These are phyloP conservation scores for Boletus huronensis DNA, from an alignment of 768 basidiomycete species.

Conservation along the genomic window DNA sequence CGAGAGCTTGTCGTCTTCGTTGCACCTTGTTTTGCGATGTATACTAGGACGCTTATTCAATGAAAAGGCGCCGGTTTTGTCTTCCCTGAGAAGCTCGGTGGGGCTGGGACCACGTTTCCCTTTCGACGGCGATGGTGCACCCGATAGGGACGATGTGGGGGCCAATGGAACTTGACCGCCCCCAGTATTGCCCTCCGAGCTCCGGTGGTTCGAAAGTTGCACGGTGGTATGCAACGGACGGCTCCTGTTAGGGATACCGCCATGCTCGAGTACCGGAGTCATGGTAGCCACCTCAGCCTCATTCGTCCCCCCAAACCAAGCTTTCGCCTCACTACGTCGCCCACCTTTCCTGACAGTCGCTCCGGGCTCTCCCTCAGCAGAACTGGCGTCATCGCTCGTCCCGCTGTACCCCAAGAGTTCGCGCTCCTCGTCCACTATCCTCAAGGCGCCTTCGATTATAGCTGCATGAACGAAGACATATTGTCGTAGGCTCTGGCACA, in stretches of 20 bases:
- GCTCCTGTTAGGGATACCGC: not conserved
- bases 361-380: constrained; percentile 10
- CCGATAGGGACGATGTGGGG: constrained; percentile 14
- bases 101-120: constrained; percentile 71
- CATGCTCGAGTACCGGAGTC: not conserved
- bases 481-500: constrained; percentile 92
- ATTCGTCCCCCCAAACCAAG: constrained; percentile 1
- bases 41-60: constrained; percentile 67
- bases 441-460: constrained; percentile 75
- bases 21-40: constrained; percentile 39
- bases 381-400: constrained; percentile 21
- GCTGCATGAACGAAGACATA: constrained; percentile 92
- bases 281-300: not conserved
- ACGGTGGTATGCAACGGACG: constrained; percentile 6
- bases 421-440: constrained; percentile 71
- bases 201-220: constrained; percentile 1
- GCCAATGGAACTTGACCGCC: constrained; percentile 3
- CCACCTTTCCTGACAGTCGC: constrained; percentile 8
- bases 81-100: constrained; percentile 63
- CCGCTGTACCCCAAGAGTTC: constrained; percentile 32
- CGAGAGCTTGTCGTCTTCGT: constrained; percentile 8
- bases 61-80: constrained; percentile 50
- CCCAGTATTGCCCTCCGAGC: constrained; percentile 2
- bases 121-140: constrained; percentile 34
- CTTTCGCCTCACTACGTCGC: constrained; percentile 15